A percentile compares a stretch with the other conserved stretches of the same genome.
These are phyloP conservation scores for Trichocladium antarcticum DNA, from an alignment of 495 filamentous ascomycete genomes.

Conservation along the genomic window DNA sequence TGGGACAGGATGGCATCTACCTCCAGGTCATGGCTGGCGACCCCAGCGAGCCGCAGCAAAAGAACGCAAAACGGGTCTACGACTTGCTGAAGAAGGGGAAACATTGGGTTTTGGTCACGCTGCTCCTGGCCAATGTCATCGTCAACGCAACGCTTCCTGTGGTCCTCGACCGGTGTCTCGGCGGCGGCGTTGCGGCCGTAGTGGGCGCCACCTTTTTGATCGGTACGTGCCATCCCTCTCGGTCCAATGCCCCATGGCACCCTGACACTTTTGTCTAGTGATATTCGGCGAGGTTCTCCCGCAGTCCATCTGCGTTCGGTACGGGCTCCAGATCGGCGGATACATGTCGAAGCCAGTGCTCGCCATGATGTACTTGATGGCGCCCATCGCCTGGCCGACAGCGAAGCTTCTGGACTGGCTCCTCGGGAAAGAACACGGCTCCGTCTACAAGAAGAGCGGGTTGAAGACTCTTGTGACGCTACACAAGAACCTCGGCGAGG, in stretches of 20 bases:
- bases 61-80: constrained; percentile 71
- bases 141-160: constrained; percentile 97
- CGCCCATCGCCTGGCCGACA: constrained; percentile 76
- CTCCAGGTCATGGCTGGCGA: constrained; percentile 89
- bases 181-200: constrained; percentile 90
- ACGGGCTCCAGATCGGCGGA: constrained; percentile 91
- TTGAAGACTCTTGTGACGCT: constrained; percentile 71
- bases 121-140: constrained; percentile 91
- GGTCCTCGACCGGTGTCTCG: constrained; percentile 83
- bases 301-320: constrained; percentile 92
- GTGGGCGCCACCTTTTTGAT: constrained; percentile 86
- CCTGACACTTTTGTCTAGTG: constrained; percentile 40
- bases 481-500: constrained; percentile 79
- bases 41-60: constrained; percentile 56
- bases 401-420: constrained; percentile 82
- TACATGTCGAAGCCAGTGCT: constrained; percentile 87
- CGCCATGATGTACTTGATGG: constrained; percentile 80
- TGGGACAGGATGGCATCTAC: constrained; percentile 92
- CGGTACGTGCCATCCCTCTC: constrained; percentile 44
- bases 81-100: constrained; percentile 77
- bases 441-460: constrained; percentile 90
- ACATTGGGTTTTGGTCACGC: constrained; percentile 96
- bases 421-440: constrained; percentile 85
- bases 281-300: constrained; percentile 96
- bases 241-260: background rate